Conservation (phyloP, 768 basidiomycete species). For the Vararia minispora region DNA sequence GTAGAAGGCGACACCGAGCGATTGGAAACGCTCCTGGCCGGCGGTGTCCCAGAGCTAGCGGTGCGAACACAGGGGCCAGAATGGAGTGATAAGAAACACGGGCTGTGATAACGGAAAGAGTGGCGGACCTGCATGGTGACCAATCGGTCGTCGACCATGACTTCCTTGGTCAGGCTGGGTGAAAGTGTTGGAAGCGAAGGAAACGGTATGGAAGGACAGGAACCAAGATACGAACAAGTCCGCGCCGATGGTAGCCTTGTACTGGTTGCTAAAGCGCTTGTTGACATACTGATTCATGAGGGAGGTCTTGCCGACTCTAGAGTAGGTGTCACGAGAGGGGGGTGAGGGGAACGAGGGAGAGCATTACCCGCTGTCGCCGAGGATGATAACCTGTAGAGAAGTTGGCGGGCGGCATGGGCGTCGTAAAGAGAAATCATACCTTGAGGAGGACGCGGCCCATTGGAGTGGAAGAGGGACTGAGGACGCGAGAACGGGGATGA, state of each 20-base stretch:
- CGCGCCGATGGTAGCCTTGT: slow-evolving; percentile 97
- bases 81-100: not conserved
- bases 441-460: slow-evolving; percentile 88
- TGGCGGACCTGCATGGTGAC: slow-evolving; percentile 92
- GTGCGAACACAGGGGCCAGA: slow-evolving; percentile 1
- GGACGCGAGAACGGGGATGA: slow-evolving; percentile 13
- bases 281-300: slow-evolving; percentile 99
- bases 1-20: slow-evolving; percentile 97
- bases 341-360: slow-evolving; percentile 3
- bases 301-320: slow-evolving; percentile 95
- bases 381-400: slow-evolving; percentile 79
- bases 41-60: slow-evolving; percentile 99
- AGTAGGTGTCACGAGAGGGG: slow-evolving; percentile 9
- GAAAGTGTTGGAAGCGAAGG: slow-evolving; percentile 1
- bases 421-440: slow-evolving; percentile 35
- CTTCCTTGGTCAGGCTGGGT: slow-evolving; percentile 86
- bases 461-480: slow-evolving; percentile 14
- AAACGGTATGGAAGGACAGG: slow-evolving; percentile 3
- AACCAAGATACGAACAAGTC: slow-evolving; percentile 63
- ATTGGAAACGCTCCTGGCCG: slow-evolving; percentile 99
- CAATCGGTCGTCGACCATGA: slow-evolving; percentile 95
- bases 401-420: slow-evolving; percentile 11
- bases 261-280: slow-evolving; percentile 98
- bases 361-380: slow-evolving; percentile 86
- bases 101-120: not conserved